Evolutionary conservation across 306 rosid genomes (phyloP), one percentile per base, ranked within the genome.

Genomic region (Fagus crenata): DNA sequence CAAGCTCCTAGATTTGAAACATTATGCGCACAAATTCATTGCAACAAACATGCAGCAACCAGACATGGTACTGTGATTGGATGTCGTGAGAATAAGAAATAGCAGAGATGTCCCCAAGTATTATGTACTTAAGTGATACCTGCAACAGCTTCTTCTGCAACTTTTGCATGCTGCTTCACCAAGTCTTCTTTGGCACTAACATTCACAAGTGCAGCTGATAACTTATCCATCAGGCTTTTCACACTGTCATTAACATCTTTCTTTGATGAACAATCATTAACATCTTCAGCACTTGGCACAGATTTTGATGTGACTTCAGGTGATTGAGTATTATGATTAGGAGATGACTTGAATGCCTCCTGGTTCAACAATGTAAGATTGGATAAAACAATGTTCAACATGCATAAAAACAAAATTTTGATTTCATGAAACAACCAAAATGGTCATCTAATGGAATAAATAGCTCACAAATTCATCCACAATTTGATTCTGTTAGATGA

Each of bases 111-210:
- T 72, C 51, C 59, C 67, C 22, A 51, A 46, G 28, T 53, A 68
- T 64, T 53, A 32, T 49, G 36, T 32, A 43, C 40, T 54, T 60
- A 37, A 75, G 73, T 58, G 22, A 67, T 87, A 96, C 99, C 99
- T 80, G 97, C 92, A 81, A 96, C 90, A 35, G 99, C 99, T 96
- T 96, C 99, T 89, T 96, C 98, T 61, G 99, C 98, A 33, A 96
- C 98, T 92, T 86, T 91, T 60, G 97, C 91, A 77, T 96, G 99
- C 85, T 96, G 99, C 83, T 89, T 88, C 49, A 91, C 98, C 87
- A 96, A 89, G 79, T 92, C 99, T 78, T 96, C 99, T 87, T 91
- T 96, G 71, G 93, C 93, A 69, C 89, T 92, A 76, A 83, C 90
- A 80, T 91, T 89, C 54, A 91, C 91, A 67, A 89, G 97, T 55